Conservation (phyloP, 805 yeast species). For the Candida odintsovae region DNA sequence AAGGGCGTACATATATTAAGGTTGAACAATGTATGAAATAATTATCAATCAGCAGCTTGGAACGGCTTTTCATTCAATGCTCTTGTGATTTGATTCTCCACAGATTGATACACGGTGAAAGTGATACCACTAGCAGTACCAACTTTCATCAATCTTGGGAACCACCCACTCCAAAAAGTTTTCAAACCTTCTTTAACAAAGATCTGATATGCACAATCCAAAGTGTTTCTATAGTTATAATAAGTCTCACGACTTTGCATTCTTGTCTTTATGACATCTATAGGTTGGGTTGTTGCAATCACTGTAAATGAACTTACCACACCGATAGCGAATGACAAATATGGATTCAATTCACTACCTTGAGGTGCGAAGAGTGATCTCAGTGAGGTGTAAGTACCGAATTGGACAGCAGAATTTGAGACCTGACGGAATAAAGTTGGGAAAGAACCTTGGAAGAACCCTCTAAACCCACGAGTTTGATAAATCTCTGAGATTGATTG, state of each 20-base stretch:
- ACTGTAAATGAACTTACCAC: slow-evolving; percentile 66
- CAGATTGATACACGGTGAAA: slow-evolving; percentile 53
- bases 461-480: slow-evolving; percentile 62
- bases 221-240: slow-evolving; percentile 50
- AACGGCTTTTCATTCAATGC: slow-evolving; percentile 35
- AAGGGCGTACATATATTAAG: too few relatives aligned
- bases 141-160: slow-evolving; percentile 66
- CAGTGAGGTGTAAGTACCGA: slow-evolving; percentile 73
- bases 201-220: slow-evolving; percentile 47
- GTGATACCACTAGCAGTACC: slow-evolving; percentile 68
- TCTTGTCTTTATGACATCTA: slow-evolving; percentile 82
- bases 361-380: slow-evolving; percentile 65
- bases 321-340: slow-evolving; percentile 39
- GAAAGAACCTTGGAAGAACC: slow-evolving; percentile 75
- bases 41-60: slow-evolving; percentile 17
- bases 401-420: slow-evolving; percentile 74
- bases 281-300: slow-evolving; percentile 76
- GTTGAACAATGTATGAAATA: too few relatives aligned
- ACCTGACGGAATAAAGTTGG: slow-evolving; percentile 83
- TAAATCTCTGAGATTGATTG: slow-evolving; percentile 63
- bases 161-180: slow-evolving; percentile 53
- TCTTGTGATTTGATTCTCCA: slow-evolving; percentile 40
- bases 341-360: slow-evolving; percentile 29
- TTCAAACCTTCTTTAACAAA: slow-evolving; percentile 40
- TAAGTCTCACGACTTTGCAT: slow-evolving; percentile 75